Conservation (phyloP, 2,329 filamentous ascomycete species). For the Fusarium sp. region DNA sequence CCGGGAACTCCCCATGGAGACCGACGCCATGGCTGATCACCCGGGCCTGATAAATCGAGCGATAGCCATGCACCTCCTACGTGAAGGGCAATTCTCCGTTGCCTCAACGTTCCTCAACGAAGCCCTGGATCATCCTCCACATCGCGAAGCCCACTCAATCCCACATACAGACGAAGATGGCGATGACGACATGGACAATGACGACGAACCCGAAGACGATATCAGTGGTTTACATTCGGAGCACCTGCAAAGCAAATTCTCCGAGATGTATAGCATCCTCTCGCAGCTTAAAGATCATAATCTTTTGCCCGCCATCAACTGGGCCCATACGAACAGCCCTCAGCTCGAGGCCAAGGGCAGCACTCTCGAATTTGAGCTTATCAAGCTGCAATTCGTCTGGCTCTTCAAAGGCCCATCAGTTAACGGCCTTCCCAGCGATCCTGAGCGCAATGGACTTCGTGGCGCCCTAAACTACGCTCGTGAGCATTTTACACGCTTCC, state of each 20-base stretch:
- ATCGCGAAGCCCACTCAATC: slow-evolving; percentile 37
- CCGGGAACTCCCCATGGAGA: slow-evolving; percentile 80
- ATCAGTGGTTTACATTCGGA: slow-evolving; percentile 50
- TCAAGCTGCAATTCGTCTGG: slow-evolving; percentile 90
- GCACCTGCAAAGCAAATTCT: slow-evolving; percentile 84
- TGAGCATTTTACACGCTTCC: slow-evolving; percentile 80
- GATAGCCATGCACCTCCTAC: slow-evolving; percentile 95
- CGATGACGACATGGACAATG: slow-evolving; percentile 53
- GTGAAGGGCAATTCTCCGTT: slow-evolving; percentile 93
- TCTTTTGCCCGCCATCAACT: slow-evolving; percentile 86
- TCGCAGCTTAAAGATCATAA: slow-evolving; percentile 82
- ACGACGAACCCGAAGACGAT: slow-evolving; percentile 49
- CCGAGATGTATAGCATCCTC: slow-evolving; percentile 92
- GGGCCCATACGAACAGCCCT: slow-evolving; percentile 81
- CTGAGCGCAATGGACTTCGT: slow-evolving; percentile 65
- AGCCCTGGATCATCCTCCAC: slow-evolving; percentile 60
- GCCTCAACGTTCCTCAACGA: slow-evolving; percentile 89
- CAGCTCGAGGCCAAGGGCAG: slow-evolving; percentile 86
- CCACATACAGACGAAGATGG: slow-evolving; percentile 52
- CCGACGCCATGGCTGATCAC: slow-evolving; percentile 84
- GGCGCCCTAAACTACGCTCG: slow-evolving; percentile 84
- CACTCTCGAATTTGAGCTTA: slow-evolving; percentile 95
- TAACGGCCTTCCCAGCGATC: slow-evolving; percentile 69
- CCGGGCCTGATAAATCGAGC: slow-evolving; percentile 88
- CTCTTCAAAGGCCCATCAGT: slow-evolving; percentile 77